Percentiles rank a stretch among this genome's conserved stretches.
Evolutionary conservation across 805 yeast genomes (phyloP).

Genomic region (Candida methanosorbosa): DNA sequence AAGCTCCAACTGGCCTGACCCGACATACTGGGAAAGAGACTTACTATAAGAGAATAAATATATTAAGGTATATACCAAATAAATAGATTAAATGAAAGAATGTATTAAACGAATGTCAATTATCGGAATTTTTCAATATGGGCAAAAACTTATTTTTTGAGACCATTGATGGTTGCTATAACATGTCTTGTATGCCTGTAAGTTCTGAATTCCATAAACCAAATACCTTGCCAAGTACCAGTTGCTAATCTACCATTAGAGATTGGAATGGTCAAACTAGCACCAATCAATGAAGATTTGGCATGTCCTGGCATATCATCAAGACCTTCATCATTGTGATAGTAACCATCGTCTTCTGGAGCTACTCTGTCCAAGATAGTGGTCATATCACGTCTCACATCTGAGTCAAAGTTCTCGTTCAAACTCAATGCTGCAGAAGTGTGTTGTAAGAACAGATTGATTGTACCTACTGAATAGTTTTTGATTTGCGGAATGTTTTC

Average conservation of each 20-base stretch:
- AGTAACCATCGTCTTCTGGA: slow-evolving; percentile 43
- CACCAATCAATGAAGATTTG: slow-evolving; percentile 55
- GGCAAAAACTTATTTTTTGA: slow-evolving; percentile 18
- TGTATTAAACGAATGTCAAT: no score
- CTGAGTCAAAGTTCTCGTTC: slow-evolving; percentile 77
- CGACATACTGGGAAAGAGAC: no score
- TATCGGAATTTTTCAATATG: no score
- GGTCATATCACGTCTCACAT: slow-evolving; percentile 63
- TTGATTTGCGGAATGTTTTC: slow-evolving; percentile 49
- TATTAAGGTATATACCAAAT: no score
- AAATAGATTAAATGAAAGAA: no score
- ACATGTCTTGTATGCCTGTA: slow-evolving; percentile 55
- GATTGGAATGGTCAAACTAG: slow-evolving; percentile 59
- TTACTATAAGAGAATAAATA: no score
- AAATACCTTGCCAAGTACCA: slow-evolving; percentile 86
- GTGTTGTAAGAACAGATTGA: slow-evolving; percentile 66
- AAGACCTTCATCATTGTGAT: slow-evolving; percentile 69
- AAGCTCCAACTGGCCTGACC: no score
- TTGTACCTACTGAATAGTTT: slow-evolving; percentile 50
- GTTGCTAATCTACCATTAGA: slow-evolving; percentile 55
- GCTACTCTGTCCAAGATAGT: slow-evolving; percentile 54
- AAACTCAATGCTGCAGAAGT: slow-evolving; percentile 72
- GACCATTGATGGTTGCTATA: slow-evolving; percentile 69
- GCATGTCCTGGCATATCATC: slow-evolving; percentile 86
- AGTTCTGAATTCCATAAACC: slow-evolving; percentile 64